phyloP scores from a whole-genome alignment of 2,329 filamentous ascomycete species.

The Teratosphaeria pseudoeucalypti region DNA sequence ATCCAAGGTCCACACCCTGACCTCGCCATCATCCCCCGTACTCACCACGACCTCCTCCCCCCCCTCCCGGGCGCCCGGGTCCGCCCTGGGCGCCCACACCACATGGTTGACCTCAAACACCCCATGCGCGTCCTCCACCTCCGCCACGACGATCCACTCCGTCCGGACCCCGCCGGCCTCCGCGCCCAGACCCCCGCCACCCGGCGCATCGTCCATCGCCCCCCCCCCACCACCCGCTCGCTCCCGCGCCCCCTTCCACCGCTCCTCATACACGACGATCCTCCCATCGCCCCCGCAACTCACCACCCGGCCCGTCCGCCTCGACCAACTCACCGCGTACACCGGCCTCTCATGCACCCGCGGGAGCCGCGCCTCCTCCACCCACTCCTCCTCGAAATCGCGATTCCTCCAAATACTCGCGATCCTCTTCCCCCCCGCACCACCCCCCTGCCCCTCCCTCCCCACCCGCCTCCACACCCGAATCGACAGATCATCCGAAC shows the following conservation, averaged over 20 bases:
- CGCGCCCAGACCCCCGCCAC: conserved; percentile 4
- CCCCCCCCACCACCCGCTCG: conserved; percentile 18
- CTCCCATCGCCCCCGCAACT: conserved; percentile 81
- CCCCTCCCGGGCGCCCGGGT: conserved; percentile 49
- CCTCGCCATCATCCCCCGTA: conserved; percentile 83
- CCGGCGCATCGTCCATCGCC: conserved; percentile 13
- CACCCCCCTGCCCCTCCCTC: conserved; percentile 40
- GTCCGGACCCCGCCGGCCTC: conserved; percentile 22
- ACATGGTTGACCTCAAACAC: conserved; percentile 93
- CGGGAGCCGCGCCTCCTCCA: conserved; percentile 65
- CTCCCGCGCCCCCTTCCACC: conserved; percentile 21
- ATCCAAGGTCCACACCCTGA: conserved; percentile 59
- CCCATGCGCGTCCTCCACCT: conserved; percentile 67
- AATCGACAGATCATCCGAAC: conserved; percentile 72
- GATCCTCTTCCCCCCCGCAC: conserved; percentile 46
- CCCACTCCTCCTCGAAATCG: conserved; percentile 71
- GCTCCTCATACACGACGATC: conserved; percentile 68
- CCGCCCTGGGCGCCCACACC: conserved; percentile 72
- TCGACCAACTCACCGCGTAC: conserved; percentile 80
- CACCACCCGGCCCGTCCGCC: conserved; percentile 64
- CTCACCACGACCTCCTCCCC: conserved; percentile 78
- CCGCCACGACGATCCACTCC: conserved; percentile 62
- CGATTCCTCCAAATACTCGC: conserved; percentile 80
- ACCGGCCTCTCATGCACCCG: conserved; percentile 66
- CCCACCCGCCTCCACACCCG: conserved; percentile 64